These are phyloP conservation scores for Aethionema arabicum DNA, from an alignment of 345 rosid species.

Conservation along the genomic window DNA sequence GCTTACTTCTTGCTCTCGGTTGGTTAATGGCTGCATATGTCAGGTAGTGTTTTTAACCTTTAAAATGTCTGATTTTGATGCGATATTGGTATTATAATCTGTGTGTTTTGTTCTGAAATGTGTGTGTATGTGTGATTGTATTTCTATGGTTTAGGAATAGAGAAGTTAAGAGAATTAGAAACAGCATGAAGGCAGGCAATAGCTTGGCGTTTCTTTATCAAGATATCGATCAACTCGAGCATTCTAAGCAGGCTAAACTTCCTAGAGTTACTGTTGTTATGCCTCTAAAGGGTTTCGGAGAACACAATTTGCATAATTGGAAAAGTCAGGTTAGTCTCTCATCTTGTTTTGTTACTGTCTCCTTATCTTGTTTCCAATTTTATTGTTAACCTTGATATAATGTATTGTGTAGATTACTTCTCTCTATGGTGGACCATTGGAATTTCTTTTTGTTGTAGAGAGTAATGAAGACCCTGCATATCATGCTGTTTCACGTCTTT, in stretches of 20 bases:
- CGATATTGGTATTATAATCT: conserved; percentile 20
- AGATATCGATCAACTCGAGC: conserved; percentile 84
- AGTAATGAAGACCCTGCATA: conserved; percentile 96
- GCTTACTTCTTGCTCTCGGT: conserved; percentile 93
- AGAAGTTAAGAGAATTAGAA: conserved; percentile 69
- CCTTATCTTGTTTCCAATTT: conserved; percentile 7
- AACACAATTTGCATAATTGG: conserved; percentile 95
- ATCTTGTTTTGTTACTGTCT: background rate
- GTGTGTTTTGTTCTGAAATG: conserved; percentile 17
- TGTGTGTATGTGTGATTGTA: background rate
- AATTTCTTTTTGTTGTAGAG: conserved; percentile 88
- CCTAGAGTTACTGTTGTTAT: conserved; percentile 83
- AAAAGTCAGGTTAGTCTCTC: conserved; percentile 74
- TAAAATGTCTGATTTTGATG: conserved; percentile 9
- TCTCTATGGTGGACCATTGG: conserved; percentile 96
- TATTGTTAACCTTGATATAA: background rate
- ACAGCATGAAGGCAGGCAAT: conserved; percentile 65
- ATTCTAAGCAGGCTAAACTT: conserved; percentile 72
- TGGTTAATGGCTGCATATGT: conserved; percentile 88
- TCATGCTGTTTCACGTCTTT: conserved; percentile 58
- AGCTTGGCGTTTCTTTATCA: conserved; percentile 83
- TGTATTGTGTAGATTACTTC: conserved; percentile 71
- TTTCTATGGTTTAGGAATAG: conserved; percentile 53
- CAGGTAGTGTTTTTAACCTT: conserved; percentile 52
- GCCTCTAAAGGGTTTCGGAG: conserved; percentile 98